phyloP scores from a whole-genome alignment of 495 filamentous ascomycete species.

The Penicillium diatomitis region DNA sequence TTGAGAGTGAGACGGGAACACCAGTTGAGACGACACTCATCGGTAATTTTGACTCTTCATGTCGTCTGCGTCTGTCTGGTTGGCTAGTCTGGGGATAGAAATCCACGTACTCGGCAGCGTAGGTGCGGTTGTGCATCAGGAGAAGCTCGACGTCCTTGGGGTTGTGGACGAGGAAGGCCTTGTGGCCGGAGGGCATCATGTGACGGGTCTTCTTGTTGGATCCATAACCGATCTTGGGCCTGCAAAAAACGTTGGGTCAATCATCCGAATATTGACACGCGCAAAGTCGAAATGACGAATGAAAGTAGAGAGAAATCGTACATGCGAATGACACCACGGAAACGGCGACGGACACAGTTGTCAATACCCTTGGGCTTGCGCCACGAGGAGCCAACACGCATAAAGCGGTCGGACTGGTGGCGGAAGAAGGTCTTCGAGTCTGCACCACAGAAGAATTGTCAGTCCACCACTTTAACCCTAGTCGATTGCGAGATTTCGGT shows the following conservation, averaged over 20 bases:
- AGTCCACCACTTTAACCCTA: conserved; percentile 19
- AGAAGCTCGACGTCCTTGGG: conserved; percentile 89
- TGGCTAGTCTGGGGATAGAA: neutral
- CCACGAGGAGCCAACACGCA: conserved; percentile 76
- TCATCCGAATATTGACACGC: neutral
- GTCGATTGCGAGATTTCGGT: conserved; percentile 1
- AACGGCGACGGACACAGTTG: conserved; percentile 79
- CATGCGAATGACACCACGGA: conserved; percentile 93
- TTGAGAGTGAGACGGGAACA: too few relatives aligned
- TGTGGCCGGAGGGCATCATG: conserved; percentile 98
- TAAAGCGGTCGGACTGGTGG: conserved; percentile 96
- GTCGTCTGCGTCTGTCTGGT: neutral
- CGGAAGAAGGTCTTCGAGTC: conserved; percentile 86
- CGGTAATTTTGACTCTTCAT: too few relatives aligned
- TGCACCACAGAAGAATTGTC: conserved; percentile 26
- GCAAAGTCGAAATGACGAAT: neutral
- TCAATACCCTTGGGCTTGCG: conserved; percentile 99
- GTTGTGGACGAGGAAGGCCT: conserved; percentile 99
- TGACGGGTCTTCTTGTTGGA: conserved; percentile 98
- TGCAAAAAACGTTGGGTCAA: neutral
- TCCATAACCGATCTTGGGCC: conserved; percentile 81
- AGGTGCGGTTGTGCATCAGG: conserved; percentile 99
- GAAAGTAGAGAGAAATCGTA: conserved; percentile 42
- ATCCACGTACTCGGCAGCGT: conserved; percentile 84
- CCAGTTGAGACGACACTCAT: too few relatives aligned